Conservation (phyloP, 1,139 yeast genomes). For the Debaryomyces sp. region DNA sequence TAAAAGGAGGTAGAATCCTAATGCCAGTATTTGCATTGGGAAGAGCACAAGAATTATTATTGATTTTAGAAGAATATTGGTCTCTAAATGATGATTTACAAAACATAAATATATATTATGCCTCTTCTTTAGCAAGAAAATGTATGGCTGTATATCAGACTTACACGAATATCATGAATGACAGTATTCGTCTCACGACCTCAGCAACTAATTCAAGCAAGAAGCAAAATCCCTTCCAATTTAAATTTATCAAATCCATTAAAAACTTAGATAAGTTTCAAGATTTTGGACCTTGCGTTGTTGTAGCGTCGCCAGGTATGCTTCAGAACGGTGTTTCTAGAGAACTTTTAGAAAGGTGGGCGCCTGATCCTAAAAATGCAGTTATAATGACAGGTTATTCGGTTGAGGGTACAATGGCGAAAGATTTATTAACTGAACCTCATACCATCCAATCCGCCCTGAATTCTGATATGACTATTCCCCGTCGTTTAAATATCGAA, state of each 20-base stretch:
- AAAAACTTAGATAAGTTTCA: conserved; percentile 82
- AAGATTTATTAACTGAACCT: conserved; percentile 84
- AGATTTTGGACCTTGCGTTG: conserved; percentile 94
- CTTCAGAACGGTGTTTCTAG: conserved; percentile 93
- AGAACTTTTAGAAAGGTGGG: conserved; percentile 91
- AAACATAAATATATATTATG: conserved; percentile 80
- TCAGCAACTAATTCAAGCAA: conserved; percentile 52
- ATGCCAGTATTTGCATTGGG: conserved; percentile 97
- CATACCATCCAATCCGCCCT: conserved; percentile 77
- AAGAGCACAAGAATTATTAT: conserved; percentile 88
- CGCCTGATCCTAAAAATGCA: conserved; percentile 91
- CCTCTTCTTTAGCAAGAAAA: conserved; percentile 89
- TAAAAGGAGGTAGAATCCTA: conserved; percentile 89
- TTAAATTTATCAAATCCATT: conserved; percentile 80
- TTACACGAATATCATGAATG: conserved; percentile 96
- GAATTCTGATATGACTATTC: conserved; percentile 81
- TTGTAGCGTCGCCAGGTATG: conserved; percentile 98
- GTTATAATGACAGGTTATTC: conserved; percentile 94
- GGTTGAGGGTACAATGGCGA: conserved; percentile 98
- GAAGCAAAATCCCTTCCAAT: conserved; percentile 78
- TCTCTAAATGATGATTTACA: conserved; percentile 80
- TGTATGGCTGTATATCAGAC: conserved; percentile 98
- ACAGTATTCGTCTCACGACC: conserved; percentile 75
- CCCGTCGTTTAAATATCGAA: conserved; percentile 86
- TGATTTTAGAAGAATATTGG: conserved; percentile 96